phyloP scores from a whole-genome alignment of 2,329 filamentous ascomycete genomes.

The Penicillium sp. region DNA sequence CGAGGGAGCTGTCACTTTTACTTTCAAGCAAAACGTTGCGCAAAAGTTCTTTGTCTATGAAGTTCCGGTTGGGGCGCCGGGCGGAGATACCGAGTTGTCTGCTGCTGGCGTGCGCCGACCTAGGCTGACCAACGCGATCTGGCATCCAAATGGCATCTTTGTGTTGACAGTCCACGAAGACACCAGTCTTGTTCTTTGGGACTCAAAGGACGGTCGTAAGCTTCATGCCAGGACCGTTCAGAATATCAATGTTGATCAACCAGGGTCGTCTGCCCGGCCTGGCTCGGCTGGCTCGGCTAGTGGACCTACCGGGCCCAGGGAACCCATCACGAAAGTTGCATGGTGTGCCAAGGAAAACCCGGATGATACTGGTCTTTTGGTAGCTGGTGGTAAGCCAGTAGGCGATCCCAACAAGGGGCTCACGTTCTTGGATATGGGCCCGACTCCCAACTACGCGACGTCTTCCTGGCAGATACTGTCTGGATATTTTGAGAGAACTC shows the following conservation, averaged over 20 bases:
- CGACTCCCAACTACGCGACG: constrained; percentile 87
- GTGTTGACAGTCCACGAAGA: constrained; percentile 86
- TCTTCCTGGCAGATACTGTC: constrained; percentile 83
- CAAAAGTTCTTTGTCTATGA: constrained; percentile 81
- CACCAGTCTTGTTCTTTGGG: constrained; percentile 90
- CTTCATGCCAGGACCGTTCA: constrained; percentile 81
- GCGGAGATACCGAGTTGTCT: constrained; percentile 67
- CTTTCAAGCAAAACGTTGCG: constrained; percentile 86
- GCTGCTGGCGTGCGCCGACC: constrained; percentile 68
- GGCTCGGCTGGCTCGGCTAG: constrained; percentile 45
- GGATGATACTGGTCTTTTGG: constrained; percentile 85
- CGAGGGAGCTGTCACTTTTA: constrained; percentile 85
- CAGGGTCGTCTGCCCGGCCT: constrained; percentile 50
- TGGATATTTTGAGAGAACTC: constrained; percentile 76
- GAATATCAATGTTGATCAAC: constrained; percentile 71
- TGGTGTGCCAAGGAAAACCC: constrained; percentile 96
- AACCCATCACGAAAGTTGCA: constrained; percentile 74
- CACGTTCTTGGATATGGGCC: constrained; percentile 85
- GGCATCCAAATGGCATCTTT: constrained; percentile 94
- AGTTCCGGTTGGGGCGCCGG: constrained; percentile 77
- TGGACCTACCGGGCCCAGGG: constrained; percentile 62
- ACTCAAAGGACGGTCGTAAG: constrained; percentile 81
- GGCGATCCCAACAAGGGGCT: constrained; percentile 72
- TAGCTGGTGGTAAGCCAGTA: constrained; percentile 76
- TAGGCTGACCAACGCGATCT: constrained; percentile 77